Base-by-base conservation (phyloP, 164 flowering plant genomes). In the Berberis thunbergii region DNA sequence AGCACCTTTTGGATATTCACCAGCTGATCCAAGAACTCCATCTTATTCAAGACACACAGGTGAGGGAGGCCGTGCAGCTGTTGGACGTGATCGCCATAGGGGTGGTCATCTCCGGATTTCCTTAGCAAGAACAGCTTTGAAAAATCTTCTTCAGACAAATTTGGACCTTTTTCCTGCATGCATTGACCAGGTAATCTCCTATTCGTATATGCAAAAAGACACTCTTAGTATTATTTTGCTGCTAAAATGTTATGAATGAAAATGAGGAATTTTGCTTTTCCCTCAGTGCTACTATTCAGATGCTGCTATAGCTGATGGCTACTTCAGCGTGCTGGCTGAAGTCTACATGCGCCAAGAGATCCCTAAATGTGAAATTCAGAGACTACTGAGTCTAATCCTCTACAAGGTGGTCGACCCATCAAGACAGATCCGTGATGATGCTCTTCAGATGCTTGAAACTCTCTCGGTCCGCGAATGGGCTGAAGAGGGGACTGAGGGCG, bases 311-410 rank as follows among this genome's bases (percentile, higher is more conserved):
- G 96, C 99, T 61, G 97, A 91, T 80, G 99, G 97, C 53, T 95
- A 91, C 83, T 95, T 95, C 82, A 89, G 96, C 69, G 99, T 95
- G 64, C 79, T 95, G 72, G 97, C 97, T 62, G 99, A 95, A 78
- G 99, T 95, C 57, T 95, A 95, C 80, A 95, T 89, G 99, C 89
- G 97, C 49, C 92, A 95, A 72, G 99, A 95, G 70, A 89, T 95
- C 68, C 97, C 97, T 63, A 86, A 85, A 75, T 91, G 99, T 83
- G 96, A 89, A 78, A 83, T 91, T 62, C 97, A 95, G 79, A 84
- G 97, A 75, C 89, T 91, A 43, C 69, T 95, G 69, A 95, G 99
- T 77, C 78, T 95, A 58, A 95, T 95, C 68, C 94, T 95, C 43
- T 95, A 95, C 83, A 95, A 95, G 73, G 99, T 95, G 67, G 99